Conservation (phyloP, 108 stramenopile species). For the Seminavis robusta region DNA sequence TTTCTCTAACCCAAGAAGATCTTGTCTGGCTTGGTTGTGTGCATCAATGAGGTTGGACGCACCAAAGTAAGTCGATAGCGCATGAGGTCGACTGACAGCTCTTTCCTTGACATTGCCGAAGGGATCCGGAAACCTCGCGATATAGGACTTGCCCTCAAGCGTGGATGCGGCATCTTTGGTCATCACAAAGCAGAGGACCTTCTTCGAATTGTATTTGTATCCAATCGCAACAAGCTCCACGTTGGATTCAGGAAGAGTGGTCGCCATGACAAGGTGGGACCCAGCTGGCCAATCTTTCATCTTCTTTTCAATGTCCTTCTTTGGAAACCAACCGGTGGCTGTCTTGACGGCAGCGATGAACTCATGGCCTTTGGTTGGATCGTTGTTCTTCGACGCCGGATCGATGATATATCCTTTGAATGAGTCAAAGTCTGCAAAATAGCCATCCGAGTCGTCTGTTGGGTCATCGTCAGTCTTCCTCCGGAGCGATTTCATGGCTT, state of each 20-base stretch:
- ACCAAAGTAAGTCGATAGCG: conserved; percentile 3
- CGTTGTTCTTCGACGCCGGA: too few relatives aligned
- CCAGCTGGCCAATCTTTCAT: conserved; percentile 16
- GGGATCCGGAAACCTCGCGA: too few relatives aligned
- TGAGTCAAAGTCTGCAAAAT: too few relatives aligned
- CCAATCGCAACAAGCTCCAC: conserved; percentile 10
- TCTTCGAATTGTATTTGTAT: conserved; percentile 13
- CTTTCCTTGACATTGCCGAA: too few relatives aligned
- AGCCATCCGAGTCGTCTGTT: too few relatives aligned
- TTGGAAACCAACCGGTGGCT: background rate
- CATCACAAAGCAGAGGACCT: background rate
- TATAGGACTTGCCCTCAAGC: too few relatives aligned
- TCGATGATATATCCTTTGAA: too few relatives aligned
- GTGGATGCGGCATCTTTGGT: background rate
- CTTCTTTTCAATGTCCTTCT: background rate
- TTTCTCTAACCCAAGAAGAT: conserved; percentile 13
- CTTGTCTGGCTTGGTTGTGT: conserved; percentile 24
- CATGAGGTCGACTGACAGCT: background rate
- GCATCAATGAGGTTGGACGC: conserved; percentile 10
- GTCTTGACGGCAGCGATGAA: background rate
- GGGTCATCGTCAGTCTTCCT: too few relatives aligned
- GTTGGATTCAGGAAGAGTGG: conserved; percentile 2
- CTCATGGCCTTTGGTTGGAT: too few relatives aligned
- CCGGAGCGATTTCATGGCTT: too few relatives aligned
- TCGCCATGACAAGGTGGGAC: conserved; percentile 10